These are phyloP conservation scores for Backusella circina DNA, from an alignment of 192 early-diverging fungal species.

Conservation along the genomic window DNA sequence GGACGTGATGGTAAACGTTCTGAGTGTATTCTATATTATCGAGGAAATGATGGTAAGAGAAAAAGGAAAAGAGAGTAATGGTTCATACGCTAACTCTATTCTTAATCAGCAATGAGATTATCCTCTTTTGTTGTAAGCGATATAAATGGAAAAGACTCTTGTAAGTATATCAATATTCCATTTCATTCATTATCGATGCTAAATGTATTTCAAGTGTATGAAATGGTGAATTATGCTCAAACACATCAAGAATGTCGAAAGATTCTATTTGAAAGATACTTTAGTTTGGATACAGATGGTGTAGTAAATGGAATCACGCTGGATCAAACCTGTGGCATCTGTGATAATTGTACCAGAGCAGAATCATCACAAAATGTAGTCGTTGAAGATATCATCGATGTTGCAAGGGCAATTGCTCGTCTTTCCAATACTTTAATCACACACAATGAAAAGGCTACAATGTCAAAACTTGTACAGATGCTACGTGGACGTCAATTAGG, in stretches of 20 bases:
- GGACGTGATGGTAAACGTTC: constrained; percentile 63
- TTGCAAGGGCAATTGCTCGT: constrained; percentile 32
- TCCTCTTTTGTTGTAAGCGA: constrained; percentile 57
- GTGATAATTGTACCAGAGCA: constrained; percentile 45
- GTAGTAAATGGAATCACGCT: constrained; percentile 25
- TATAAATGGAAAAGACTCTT: constrained; percentile 52
- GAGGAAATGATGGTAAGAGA: constrained; percentile 51
- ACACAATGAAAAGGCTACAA: constrained; percentile 43
- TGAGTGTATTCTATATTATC: constrained; percentile 67
- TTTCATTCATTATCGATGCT: background rate
- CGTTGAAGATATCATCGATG: constrained; percentile 44
- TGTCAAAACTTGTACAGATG: constrained; percentile 45
- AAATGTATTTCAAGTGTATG: constrained; percentile 37
- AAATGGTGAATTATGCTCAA: constrained; percentile 64
- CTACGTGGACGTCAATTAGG: constrained; percentile 39
- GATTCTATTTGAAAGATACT: constrained; percentile 53
- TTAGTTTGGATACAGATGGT: constrained; percentile 34
- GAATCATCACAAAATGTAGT: constrained; percentile 30
- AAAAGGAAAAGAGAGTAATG: background rate
- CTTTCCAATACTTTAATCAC: constrained; percentile 22
- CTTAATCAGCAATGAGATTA: constrained; percentile 40
- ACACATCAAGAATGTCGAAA: constrained; percentile 59
- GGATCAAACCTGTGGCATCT: constrained; percentile 33
- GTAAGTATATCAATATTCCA: constrained; percentile 19
- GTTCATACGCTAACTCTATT: background rate